A percentile compares a stretch with the other conserved stretches of the same genome.
Evolutionary conservation across 495 filamentous ascomycete genomes (phyloP).

Genomic region (Lasiosphaeria miniovina): DNA sequence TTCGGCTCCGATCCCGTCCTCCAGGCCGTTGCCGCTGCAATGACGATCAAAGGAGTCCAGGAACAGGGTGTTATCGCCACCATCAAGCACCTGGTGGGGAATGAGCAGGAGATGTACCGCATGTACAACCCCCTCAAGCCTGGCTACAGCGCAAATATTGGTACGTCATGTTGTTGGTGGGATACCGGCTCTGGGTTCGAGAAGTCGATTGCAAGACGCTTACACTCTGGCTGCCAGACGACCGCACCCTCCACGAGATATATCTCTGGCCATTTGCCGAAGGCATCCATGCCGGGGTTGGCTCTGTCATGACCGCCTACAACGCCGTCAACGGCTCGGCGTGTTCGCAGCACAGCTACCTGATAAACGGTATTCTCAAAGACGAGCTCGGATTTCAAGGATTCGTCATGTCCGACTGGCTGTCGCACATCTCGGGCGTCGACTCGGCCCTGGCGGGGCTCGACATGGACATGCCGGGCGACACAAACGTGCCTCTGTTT

Average conservation of each 20-base stretch:
- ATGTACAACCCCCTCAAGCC: slow-evolving; percentile 59
- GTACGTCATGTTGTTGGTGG: slow-evolving; percentile 21
- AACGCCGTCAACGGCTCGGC: slow-evolving; percentile 75
- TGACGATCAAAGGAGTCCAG: slow-evolving; percentile 71
- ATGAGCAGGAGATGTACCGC: slow-evolving; percentile 73
- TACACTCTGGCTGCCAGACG: slow-evolving; percentile 51
- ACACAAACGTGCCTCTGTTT: slow-evolving; percentile 55
- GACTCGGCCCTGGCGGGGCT: slow-evolving; percentile 69
- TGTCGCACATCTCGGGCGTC: slow-evolving; percentile 72
- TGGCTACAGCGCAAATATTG: slow-evolving; percentile 56
- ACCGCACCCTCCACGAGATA: slow-evolving; percentile 71
- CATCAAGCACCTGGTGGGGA: slow-evolving; percentile 69
- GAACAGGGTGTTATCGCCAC: slow-evolving; percentile 70
- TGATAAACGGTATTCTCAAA: slow-evolving; percentile 68
- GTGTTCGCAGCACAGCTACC: slow-evolving; percentile 65
- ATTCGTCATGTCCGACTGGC: slow-evolving; percentile 72
- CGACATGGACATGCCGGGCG: slow-evolving; percentile 78
- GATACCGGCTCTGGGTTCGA: no score
- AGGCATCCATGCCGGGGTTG: slow-evolving; percentile 65
- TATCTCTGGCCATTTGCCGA: slow-evolving; percentile 82
- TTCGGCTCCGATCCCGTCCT: slow-evolving; percentile 72
- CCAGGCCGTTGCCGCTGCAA: slow-evolving; percentile 59
- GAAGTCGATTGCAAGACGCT: no score
- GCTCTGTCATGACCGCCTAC: slow-evolving; percentile 69
- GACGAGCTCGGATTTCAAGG: slow-evolving; percentile 80